Evolutionary conservation across 805 yeast genomes (phyloP), one percentile per base, ranked within the genome.

Genomic region (Candida corydali): DNA sequence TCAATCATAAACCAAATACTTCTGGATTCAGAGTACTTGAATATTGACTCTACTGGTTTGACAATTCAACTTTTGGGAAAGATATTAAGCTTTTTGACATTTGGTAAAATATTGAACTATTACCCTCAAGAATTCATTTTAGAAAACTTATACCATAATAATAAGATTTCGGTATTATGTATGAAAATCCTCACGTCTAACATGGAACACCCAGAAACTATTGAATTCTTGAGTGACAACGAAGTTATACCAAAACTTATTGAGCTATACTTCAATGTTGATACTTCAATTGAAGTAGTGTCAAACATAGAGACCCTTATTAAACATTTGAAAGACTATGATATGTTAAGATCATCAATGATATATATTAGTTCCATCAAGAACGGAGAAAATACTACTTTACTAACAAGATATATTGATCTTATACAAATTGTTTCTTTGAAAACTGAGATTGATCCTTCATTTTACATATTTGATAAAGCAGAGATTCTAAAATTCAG

Each of bases 381-480:
- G 29, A 17, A 26, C 5, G 26, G 25, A 9, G 29, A 31, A 17
- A 41, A 49, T 18, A 34, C 58, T 5, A 47, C 49, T 9, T 36
- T 54, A 12, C 19, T 45, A 12, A 44, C 55, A 3, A 34, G 61
- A 17, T 42, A 50, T 10, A 36, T 52, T 24, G 57, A 53, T 36
- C 51, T 39, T 22, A 17, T 46, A 8, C 29, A 43, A 10, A 22
- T 49, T 2, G 15, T 55, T 3, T 32, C 46, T 11, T 50, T 52
- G 6, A 18, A 39, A 16, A 12, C 45, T 17, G 9, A 6, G 23
- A 25, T 37, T n/a, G 38, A 34, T 23, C 23, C 39, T 7, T 15
- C 17, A 10, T 36, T 34, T 10, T 48, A 46, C 29, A 18, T 12
- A 9, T 49, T 44, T 29, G 19, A 45, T 12, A 36, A 26, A 14